Evolutionary conservation across 768 basidiomycete genomes (phyloP), one percentile per base, ranked within the genome.

Genomic region (Nevesoporus exiguus): DNA sequence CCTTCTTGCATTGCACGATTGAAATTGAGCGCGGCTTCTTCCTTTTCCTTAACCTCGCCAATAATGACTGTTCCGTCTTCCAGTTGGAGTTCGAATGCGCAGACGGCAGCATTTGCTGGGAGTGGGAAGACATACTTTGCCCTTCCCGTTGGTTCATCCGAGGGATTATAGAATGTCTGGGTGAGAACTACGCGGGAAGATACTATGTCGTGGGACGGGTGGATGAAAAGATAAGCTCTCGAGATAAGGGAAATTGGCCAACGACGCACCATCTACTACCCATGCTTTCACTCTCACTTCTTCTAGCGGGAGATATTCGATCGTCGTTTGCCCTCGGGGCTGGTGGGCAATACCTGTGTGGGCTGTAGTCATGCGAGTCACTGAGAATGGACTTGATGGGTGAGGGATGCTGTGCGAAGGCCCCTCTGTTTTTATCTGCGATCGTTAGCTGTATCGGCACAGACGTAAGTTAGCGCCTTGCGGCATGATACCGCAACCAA

Each of bases 41-140:
- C 67, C 45, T 74, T 81, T 51, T 83, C 81, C 55, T 80, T 80
- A 5, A 72, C 75, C 15, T 76, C 63, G 5, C 80, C 84, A 10
- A 65, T 56, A 3, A 85, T 64, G 5, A 71, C 58, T 0, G 73
- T 66, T 7, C 75, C 77, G 54, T 82, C 75, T 14, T 73, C 71
- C 11, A 74, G 70, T 36, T 69, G 70, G 65, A 84, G 75, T 31
- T 76, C 68, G 59, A 86, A 86, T 0, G 75, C 76, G 54, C 81
- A 84, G 8, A 84, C 73, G 0, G 81, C 82, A 0, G 78, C 79
- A 29, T 70, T 72, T 1, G 76, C 78, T 0, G 84, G 85, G 6
- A 85, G 74, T 9, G 84, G 83, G 57, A 86, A 85, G 36, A 76
- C 71, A 63, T 84, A 86, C 30, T 79, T 74, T 25, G 78, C 80